phyloP scores from a whole-genome alignment of 768 basidiomycete genomes.

The Tremella fuciformis region DNA sequence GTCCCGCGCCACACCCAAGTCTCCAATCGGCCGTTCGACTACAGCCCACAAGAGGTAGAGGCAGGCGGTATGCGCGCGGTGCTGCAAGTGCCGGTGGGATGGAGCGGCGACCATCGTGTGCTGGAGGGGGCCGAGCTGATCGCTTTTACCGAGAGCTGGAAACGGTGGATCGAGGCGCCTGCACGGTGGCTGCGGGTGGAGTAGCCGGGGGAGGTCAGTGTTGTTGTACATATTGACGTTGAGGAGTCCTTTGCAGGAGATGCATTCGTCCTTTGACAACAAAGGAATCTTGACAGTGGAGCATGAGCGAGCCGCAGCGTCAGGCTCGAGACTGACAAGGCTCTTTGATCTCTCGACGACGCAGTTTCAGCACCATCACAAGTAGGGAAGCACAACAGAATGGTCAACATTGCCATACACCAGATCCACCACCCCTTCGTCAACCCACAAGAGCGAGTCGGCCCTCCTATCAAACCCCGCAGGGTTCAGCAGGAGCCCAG shows the following conservation, averaged over 20 bases:
- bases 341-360: no score
- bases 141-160: constrained; percentile 48
- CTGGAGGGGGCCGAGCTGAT: constrained; percentile 48
- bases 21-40: constrained; percentile 4
- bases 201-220: no score
- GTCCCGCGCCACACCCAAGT: constrained; percentile 15
- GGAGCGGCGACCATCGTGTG: constrained; percentile 49
- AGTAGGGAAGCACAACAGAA: no score
- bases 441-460: constrained; percentile 40
- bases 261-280: no score
- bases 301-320: no score
- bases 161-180: constrained; percentile 42
- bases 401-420: constrained; percentile 36
- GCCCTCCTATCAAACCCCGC: neutral
- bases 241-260: no score
- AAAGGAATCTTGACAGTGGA: no score
- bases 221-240: no score
- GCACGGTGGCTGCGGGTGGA: constrained; percentile 39
- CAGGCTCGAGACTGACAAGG: no score
- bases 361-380: no score
- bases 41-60: constrained; percentile 24
- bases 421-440: constrained; percentile 44
- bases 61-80: constrained; percentile 29
- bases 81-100: constrained; percentile 36
- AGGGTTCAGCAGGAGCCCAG: neutral